Evolutionary conservation across 768 basidiomycete genomes (phyloP).

Genomic region (Lactarius indigo): DNA sequence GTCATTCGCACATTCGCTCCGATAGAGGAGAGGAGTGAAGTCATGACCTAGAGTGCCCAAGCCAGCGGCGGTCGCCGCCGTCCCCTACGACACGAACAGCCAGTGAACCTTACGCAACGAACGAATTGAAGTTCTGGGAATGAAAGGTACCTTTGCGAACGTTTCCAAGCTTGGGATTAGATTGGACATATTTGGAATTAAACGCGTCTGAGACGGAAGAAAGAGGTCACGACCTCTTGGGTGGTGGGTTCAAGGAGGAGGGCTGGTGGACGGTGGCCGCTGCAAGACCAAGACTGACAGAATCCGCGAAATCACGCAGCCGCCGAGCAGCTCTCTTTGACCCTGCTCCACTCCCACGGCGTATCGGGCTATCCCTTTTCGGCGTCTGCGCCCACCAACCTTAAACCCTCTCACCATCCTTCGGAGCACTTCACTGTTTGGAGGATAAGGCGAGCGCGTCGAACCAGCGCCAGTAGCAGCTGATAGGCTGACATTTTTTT

Average conservation of each 20-base stretch:
- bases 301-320: neutral
- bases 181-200: slow-evolving; percentile 33
- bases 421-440: too few relatives aligned
- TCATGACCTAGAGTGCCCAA: slow-evolving; percentile 37
- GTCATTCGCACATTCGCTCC: slow-evolving; percentile 18
- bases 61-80: slow-evolving; percentile 37
- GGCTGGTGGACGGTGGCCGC: neutral
- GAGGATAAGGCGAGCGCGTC: too few relatives aligned
- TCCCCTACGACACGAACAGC: slow-evolving; percentile 30
- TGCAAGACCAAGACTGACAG: neutral
- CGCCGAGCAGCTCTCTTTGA: neutral
- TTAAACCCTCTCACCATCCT: too few relatives aligned
- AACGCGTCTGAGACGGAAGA: neutral
- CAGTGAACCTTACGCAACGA: neutral
- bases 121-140: neutral
- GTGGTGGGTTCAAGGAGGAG: neutral
- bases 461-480: too few relatives aligned
- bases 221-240: neutral
- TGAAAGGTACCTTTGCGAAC: slow-evolving; percentile 41
- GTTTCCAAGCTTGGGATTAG: slow-evolving; percentile 42
- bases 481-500: too few relatives aligned
- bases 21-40: neutral
- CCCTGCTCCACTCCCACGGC: neutral
- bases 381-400: too few relatives aligned
- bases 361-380: neutral